These are phyloP conservation scores for Arthrocladium fulminans DNA, from an alignment of 2,329 filamentous ascomycete genomes.

Conservation along the genomic window DNA sequence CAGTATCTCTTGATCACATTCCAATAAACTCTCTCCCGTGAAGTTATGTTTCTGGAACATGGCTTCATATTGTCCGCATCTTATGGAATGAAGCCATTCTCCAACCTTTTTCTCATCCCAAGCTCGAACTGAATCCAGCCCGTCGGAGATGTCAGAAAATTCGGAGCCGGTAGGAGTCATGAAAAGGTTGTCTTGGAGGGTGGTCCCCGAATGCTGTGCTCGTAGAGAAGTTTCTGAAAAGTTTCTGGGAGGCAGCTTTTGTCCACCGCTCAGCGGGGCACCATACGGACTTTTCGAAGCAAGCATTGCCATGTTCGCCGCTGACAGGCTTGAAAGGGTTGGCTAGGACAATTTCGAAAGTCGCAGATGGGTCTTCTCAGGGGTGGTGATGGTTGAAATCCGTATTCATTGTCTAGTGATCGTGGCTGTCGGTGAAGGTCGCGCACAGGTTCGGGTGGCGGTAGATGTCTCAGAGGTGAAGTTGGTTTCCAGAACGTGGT, in stretches of 20 bases:
- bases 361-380: background rate
- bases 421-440: background rate
- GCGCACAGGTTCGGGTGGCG: background rate
- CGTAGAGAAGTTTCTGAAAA: constrained; percentile 22
- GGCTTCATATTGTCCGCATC: constrained; percentile 87
- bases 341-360: background rate
- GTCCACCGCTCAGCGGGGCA: constrained; percentile 24
- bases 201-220: constrained; percentile 29
- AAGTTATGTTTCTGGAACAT: constrained; percentile 90
- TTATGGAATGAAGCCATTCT: constrained; percentile 83
- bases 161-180: constrained; percentile 85
- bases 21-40: constrained; percentile 90
- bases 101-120: constrained; percentile 68
- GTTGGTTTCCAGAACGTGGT: background rate
- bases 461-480: constrained; percentile 7
- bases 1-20: constrained; percentile 92
- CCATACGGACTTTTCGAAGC: constrained; percentile 35
- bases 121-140: constrained; percentile 56
- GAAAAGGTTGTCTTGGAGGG: constrained; percentile 42
- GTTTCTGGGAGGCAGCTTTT: constrained; percentile 16
- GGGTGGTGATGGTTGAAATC: background rate
- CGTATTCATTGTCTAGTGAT: constrained; percentile 1
- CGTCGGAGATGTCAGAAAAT: constrained; percentile 70
- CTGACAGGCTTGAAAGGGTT: background rate
- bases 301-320: constrained; percentile 27